Evolutionary conservation across 192 early-diverging fungal genomes (phyloP), one percentile per base, ranked within the genome.

Genomic region (Funneliformis geosporum): DNA sequence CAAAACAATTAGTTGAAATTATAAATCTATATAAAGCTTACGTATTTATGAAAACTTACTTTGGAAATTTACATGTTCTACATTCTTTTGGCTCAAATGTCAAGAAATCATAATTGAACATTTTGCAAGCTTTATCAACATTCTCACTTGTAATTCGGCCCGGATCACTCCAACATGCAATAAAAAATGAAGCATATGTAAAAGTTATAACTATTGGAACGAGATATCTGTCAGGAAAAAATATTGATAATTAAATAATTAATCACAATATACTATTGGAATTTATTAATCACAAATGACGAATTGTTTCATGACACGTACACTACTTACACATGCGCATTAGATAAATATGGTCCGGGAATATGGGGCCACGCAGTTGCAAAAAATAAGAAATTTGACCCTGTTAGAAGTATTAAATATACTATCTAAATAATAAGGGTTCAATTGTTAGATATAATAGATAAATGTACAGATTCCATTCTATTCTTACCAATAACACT

Each of bases 81-180:
- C 88, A 89, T n/a, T 74, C 71, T 73, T 84, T 89, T 62, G 88
- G 84, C 66, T 84, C 75, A 60, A 84, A 89, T 9, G 87, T 39
- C n/a, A 89, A 65, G 11, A 79, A 73, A 73, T 89, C 88, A 55
- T 88, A 87, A 0, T 80, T 76, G 50, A 84, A 89, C 16, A 82
- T 50, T 2, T 86, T 82, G 62, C 88, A 47, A 46, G 85, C 82
- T 11, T 71, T 73, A 44, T 83, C 60, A 4, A 85, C 79, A 65
- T 89, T 89, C 2, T 84, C 75, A 7, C 76, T 68, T 25, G 85
- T 86, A 42, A 89, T 80, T 33, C 79, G 81, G 10, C 88, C 88
- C 10, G 88, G 87, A 62, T 87, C 83, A 12, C 85, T 75, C 12
- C 79, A 46, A 10, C 85, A 86, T 25, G 87, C 87, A 33, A 87